Base-by-base conservation (phyloP, 2,329 filamentous ascomycete species). In the Furcasterigmium furcatum region DNA sequence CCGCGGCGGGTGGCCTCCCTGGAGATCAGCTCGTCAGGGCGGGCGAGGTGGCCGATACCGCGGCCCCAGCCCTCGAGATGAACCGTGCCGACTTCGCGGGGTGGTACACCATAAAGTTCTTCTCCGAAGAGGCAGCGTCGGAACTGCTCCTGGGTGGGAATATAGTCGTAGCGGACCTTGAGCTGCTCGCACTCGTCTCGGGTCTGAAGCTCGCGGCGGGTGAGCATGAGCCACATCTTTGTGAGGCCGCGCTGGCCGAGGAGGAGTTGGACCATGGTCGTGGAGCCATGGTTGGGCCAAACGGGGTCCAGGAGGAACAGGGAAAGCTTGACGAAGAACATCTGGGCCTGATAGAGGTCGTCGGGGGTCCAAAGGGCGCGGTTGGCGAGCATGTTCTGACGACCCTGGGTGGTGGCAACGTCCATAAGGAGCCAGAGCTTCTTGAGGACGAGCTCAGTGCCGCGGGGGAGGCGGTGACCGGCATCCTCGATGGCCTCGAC, bases 341-440 rank as follows among this genome's bases (percentile, higher is more conserved):
- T 63, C 38, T 82, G 78, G 3, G 79, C 72, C 42, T 79, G 72
- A 57, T 80, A 77, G 9, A 94, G 61, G 56, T 88, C 81, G 4
- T 60, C 48, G 46, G 85, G 68, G 9, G 73, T 67, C 74, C 86
- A 86, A 40, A 84, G 69, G 0, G 56, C 52, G 9, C 44, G 43
- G 59, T 80, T 80, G 24, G 68, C 69, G 5, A 89, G 61, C 6
- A 85, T 66, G 2, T 67, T 68, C 6, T 73, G 63, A 1, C 88
- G 80, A 13, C 76, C 67, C 1, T 52, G 55, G 41, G 74, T 84
- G 13, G 79, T 81, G 1, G 78, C 67, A 4, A 84, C 67, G 56
- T 91, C 87, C 70, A 90, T 81, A 27, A 88, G 58, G 43, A 87
- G 74, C 89, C 89, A 94, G 16, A 89, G 68, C 57, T 87, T 87